Evolutionary conservation across 176 grass and related monocot species (phyloP).

Genomic region (Typha latifolia): DNA sequence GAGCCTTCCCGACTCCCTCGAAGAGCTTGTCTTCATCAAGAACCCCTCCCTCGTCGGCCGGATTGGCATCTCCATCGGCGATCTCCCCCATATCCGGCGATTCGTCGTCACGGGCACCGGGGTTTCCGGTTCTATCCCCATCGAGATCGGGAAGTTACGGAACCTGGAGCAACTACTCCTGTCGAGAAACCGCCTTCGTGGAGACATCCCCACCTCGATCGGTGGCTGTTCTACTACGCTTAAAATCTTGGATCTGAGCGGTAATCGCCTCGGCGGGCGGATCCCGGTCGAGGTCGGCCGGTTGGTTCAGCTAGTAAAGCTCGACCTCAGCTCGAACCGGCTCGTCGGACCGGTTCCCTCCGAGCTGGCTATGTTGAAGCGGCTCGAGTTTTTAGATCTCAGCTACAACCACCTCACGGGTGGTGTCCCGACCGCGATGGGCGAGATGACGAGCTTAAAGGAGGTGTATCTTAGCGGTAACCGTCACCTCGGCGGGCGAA

Average conservation of each 20-base stretch:
- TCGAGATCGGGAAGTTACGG: conserved; percentile 3
- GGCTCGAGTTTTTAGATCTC: conserved; percentile 33
- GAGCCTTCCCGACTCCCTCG: conserved; percentile 29
- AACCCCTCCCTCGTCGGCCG: conserved; percentile 37
- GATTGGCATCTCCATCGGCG: conserved; percentile 5
- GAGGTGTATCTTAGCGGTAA: conserved; percentile 43
- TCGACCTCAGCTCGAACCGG: conserved; percentile 36
- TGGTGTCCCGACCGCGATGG: conserved; percentile 21
- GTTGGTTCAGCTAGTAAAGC: conserved; percentile 26
- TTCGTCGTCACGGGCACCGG: conserved; percentile 27
- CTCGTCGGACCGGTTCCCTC: conserved; percentile 24
- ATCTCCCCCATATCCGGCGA: conserved; percentile 18
- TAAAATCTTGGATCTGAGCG: conserved; percentile 33
- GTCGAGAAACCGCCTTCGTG: conserved; percentile 23
- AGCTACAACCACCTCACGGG: conserved; percentile 32
- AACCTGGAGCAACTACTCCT: conserved; percentile 30
- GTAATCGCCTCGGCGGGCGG: conserved; percentile 23
- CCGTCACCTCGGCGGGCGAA: conserved; percentile 22
- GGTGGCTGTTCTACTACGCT: conserved; percentile 5
- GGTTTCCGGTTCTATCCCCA: conserved; percentile 21
- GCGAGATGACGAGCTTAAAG: conserved; percentile 22
- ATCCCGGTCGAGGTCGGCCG: conserved; percentile 21
- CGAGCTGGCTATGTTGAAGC: conserved; percentile 8
- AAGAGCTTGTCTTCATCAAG: conserved; percentile 38
- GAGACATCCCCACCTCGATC: conserved; percentile 23